These are phyloP conservation scores for Phytophthora tentaculata DNA, from an alignment of 352 stramenopile species.

Conservation along the genomic window DNA sequence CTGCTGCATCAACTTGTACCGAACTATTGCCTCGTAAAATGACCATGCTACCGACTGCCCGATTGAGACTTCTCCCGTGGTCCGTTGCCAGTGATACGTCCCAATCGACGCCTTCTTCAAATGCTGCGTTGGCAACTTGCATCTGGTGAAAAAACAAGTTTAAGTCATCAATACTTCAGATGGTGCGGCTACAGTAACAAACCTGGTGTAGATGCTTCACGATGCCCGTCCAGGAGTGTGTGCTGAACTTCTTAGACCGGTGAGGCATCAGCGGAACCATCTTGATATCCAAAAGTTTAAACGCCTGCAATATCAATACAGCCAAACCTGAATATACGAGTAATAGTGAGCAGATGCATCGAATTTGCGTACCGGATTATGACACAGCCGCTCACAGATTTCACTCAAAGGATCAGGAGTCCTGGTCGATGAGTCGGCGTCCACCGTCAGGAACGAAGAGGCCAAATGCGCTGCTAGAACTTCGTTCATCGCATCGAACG, in stretches of 20 bases:
- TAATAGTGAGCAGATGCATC: neutral
- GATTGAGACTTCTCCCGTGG: constrained; percentile 40
- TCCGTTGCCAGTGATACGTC: constrained; percentile 43
- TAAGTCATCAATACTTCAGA: neutral
- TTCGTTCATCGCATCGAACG: constrained; percentile 65
- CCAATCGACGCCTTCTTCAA: constrained; percentile 76
- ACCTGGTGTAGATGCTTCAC: constrained; percentile 79
- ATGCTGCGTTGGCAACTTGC: constrained; percentile 63
- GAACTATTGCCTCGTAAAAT: constrained; percentile 53
- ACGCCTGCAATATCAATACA: constrained; percentile 43
- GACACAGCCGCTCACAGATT: constrained; percentile 61
- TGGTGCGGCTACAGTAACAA: neutral
- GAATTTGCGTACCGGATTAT: constrained; percentile 50
- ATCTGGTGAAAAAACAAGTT: constrained; percentile 38
- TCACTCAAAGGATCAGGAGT: constrained; percentile 36
- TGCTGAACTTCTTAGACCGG: constrained; percentile 72
- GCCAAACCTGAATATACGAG: neutral
- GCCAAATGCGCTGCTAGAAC: constrained; percentile 70
- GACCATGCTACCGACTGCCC: constrained; percentile 55
- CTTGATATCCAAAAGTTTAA: constrained; percentile 78
- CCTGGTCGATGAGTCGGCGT: constrained; percentile 5
- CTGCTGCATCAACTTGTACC: constrained; percentile 19
- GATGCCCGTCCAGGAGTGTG: constrained; percentile 77
- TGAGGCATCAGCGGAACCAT: constrained; percentile 71
- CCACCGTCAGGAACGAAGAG: constrained; percentile 53